Conservation (phyloP, 2,329 filamentous ascomycete species). For the Pestalotiopsis sp. region DNA sequence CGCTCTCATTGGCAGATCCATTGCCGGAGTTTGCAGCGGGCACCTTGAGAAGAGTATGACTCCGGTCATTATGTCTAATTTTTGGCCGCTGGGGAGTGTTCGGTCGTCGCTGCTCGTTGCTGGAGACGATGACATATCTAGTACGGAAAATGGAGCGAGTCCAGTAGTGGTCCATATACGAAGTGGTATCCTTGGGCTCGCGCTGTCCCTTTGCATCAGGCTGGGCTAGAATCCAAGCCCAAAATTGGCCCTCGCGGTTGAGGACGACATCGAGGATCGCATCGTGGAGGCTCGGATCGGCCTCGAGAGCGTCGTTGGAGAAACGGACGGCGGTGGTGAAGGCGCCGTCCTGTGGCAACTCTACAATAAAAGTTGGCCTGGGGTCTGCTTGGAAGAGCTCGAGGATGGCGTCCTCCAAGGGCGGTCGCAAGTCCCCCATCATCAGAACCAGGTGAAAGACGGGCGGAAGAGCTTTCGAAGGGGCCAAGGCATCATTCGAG, state of each 20-base stretch:
- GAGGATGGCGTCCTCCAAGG: constrained; percentile 24
- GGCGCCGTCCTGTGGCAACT: constrained; percentile 14
- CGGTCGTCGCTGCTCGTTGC: constrained; percentile 37
- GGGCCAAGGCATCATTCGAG: background rate
- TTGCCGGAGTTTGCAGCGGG: background rate
- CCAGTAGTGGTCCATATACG: constrained; percentile 35
- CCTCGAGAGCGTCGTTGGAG: constrained; percentile 38
- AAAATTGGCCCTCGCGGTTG: constrained; percentile 36
- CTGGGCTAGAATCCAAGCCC: constrained; percentile 38
- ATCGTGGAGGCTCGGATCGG: constrained; percentile 31
- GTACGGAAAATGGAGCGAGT: constrained; percentile 35
- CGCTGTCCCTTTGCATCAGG: background rate
- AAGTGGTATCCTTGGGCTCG: constrained; percentile 18
- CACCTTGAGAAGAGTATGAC: constrained; percentile 15
- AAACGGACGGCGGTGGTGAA: constrained; percentile 28
- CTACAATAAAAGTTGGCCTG: constrained; percentile 42
- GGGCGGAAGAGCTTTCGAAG: background rate
- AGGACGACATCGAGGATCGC: constrained; percentile 30
- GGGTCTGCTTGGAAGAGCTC: constrained; percentile 43
- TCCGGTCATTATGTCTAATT: constrained; percentile 16
- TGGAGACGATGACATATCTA: constrained; percentile 40
- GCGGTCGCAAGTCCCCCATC: background rate
- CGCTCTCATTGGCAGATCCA: background rate
- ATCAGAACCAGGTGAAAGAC: constrained; percentile 1
- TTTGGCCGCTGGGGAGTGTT: background rate